A percentile compares a stretch with the other conserved stretches of the same genome.
Conservation (phyloP, 176 grass and related monocot genomes). For the Zea luxurians region DNA sequence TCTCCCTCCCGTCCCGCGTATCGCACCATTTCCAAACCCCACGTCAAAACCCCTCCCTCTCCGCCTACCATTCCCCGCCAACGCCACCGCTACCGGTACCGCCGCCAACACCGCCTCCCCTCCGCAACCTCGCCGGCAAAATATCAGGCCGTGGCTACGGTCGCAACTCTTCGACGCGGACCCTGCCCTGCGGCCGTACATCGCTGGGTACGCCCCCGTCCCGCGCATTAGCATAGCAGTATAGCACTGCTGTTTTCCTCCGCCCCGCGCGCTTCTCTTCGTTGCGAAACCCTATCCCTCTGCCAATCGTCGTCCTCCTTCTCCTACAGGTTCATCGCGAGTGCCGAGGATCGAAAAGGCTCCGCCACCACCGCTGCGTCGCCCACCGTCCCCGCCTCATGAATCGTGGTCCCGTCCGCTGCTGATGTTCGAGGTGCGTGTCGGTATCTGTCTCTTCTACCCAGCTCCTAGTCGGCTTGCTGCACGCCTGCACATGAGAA, state of each 20-base stretch:
- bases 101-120: background rate
- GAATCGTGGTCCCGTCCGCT: background rate
- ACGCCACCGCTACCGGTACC: background rate
- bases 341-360: background rate
- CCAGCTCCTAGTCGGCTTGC: background rate
- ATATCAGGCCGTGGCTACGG: too few relatives aligned
- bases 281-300: slow-evolving; percentile 30
- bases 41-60: background rate
- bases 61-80: background rate
- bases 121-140: background rate
- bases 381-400: background rate
- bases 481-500: background rate
- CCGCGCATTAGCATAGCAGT: background rate
- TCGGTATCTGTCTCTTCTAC: background rate
- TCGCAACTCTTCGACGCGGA: too few relatives aligned
- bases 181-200: background rate
- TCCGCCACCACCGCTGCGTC: background rate
- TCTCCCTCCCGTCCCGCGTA: slow-evolving; percentile 21
- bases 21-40: slow-evolving; percentile 38
- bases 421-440: slow-evolving; percentile 11
- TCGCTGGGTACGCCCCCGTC: slow-evolving; percentile 6
- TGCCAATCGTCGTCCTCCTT: background rate
- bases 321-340: background rate
- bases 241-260: background rate
- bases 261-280: background rate